A percentile compares a stretch with the other conserved stretches of the same genome.
Evolutionary conservation across 2,329 filamentous ascomycete genomes (phyloP).

Genomic region (Apiospora koreana): DNA sequence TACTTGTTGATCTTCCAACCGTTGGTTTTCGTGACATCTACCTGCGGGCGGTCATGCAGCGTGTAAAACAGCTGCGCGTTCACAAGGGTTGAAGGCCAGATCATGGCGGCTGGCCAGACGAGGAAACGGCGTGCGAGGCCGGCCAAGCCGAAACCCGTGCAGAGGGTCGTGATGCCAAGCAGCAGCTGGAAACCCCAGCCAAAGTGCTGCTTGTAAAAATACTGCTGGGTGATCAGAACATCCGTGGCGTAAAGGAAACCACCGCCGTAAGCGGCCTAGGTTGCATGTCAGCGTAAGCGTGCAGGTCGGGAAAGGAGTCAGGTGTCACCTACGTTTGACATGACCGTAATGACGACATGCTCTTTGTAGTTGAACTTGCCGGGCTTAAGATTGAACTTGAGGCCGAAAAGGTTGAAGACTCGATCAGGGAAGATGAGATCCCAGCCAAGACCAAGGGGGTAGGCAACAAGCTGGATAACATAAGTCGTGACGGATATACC

Average conservation of each 20-base stretch:
- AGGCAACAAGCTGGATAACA: slow-evolving; percentile 56
- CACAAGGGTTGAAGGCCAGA: slow-evolving; percentile 50
- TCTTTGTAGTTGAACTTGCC: slow-evolving; percentile 49
- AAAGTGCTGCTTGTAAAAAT: slow-evolving; percentile 57
- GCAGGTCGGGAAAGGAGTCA: slow-evolving; percentile 22
- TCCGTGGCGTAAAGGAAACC: slow-evolving; percentile 58
- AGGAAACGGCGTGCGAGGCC: slow-evolving; percentile 50
- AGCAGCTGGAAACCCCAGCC: slow-evolving; percentile 51
- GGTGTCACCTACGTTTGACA: slow-evolving; percentile 39
- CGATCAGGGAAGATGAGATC: slow-evolving; percentile 36
- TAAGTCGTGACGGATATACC: slow-evolving; percentile 54
- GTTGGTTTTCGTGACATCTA: slow-evolving; percentile 39
- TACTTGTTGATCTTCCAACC: slow-evolving; percentile 48
- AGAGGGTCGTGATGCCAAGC: slow-evolving; percentile 41
- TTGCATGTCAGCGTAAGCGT: slow-evolving; percentile 26
- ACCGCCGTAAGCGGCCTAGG: slow-evolving; percentile 46
- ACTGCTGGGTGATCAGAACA: slow-evolving; percentile 50
- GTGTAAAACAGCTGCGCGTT: slow-evolving; percentile 49
- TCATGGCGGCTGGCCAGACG: slow-evolving; percentile 48
- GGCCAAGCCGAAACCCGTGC: slow-evolving; percentile 54
- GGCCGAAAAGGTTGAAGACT: slow-evolving; percentile 34
- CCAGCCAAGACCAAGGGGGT: slow-evolving; percentile 43
- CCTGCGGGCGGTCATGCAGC: slow-evolving; percentile 40
- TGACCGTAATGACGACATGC: slow-evolving; percentile 43
- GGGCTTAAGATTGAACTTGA: slow-evolving; percentile 42